Conservation (phyloP, 805 yeast species). For the Tetrapisispora pingtungensis region DNA sequence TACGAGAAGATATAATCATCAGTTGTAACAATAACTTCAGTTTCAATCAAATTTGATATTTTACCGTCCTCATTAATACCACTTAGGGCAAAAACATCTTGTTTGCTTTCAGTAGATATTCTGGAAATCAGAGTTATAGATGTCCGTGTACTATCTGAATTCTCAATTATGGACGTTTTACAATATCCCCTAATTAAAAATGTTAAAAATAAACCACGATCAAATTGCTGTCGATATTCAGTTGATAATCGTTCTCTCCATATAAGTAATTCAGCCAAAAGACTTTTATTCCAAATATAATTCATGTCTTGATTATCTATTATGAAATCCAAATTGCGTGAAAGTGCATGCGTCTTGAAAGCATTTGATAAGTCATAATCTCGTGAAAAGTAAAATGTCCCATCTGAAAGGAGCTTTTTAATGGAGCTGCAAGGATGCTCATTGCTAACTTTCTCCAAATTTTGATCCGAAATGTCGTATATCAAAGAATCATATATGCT, state of each 20-base stretch:
- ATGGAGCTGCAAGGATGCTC: slow-evolving; percentile 78
- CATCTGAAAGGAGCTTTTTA: slow-evolving; percentile 64
- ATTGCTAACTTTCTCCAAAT: slow-evolving; percentile 25
- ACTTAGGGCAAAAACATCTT: slow-evolving; percentile 73
- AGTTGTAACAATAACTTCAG: slow-evolving; percentile 65
- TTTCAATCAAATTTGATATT: slow-evolving; percentile 85
- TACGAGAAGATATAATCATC: slow-evolving; percentile 52
- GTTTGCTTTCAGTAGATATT: slow-evolving; percentile 82
- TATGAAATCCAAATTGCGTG: slow-evolving; percentile 29
- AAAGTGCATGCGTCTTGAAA: slow-evolving; percentile 60
- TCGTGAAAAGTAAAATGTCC: slow-evolving; percentile 81
- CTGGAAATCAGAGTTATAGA: slow-evolving; percentile 73
- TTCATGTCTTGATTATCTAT: slow-evolving; percentile 52
- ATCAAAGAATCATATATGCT: slow-evolving; percentile 40
- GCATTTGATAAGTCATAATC: slow-evolving; percentile 82
- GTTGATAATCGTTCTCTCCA: slow-evolving; percentile 60
- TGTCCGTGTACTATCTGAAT: slow-evolving; percentile 12
- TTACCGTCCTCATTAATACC: slow-evolving; percentile 90
- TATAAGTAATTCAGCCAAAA: slow-evolving; percentile 67
- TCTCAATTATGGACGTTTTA: slow-evolving; percentile 38
- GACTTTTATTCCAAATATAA: slow-evolving; percentile 84
- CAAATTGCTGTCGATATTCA: slow-evolving; percentile 48
- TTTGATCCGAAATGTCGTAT: slow-evolving; percentile 18
- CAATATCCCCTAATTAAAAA: slow-evolving; percentile 90
- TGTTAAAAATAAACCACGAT: slow-evolving; percentile 61